These are phyloP conservation scores for Boletus sp. DNA, from an alignment of 768 basidiomycete genomes.

Conservation along the genomic window DNA sequence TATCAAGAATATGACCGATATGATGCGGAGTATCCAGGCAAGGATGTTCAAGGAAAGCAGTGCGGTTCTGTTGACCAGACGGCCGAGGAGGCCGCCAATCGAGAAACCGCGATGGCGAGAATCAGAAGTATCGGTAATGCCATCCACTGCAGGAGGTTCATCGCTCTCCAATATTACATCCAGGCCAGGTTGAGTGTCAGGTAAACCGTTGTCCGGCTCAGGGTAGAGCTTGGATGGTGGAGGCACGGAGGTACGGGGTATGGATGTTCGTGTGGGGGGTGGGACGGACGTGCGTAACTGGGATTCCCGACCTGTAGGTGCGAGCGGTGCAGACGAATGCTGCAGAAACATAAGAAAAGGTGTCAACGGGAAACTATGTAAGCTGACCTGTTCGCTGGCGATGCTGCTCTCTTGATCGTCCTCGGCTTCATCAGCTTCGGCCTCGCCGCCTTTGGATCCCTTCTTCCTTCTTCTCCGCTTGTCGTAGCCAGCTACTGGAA, in stretches of 20 bases:
- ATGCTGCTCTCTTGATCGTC: conserved; percentile 45
- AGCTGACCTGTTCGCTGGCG: conserved; percentile 41
- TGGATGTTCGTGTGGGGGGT: conserved; percentile 35
- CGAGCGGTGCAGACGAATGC: conserved; percentile 25
- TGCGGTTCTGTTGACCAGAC: conserved; percentile 36
- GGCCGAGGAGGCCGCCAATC: conserved; percentile 45
- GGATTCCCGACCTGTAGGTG: conserved; percentile 37
- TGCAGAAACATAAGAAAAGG: conserved; percentile 11
- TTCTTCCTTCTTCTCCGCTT: conserved; percentile 55
- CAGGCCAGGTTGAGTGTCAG: conserved; percentile 50
- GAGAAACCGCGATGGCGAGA: conserved; percentile 34
- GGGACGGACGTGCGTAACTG: conserved; percentile 35
- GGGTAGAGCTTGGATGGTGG: conserved; percentile 30
- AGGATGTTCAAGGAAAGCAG: conserved; percentile 31
- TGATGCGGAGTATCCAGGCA: conserved; percentile 20
- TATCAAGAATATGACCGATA: conserved; percentile 39
- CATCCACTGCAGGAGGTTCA: conserved; percentile 39
- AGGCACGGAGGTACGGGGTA: conserved; percentile 40
- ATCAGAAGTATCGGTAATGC: conserved; percentile 23
- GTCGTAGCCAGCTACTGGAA: conserved; percentile 65
- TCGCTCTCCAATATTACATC: conserved; percentile 65
- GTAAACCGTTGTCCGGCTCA: conserved; percentile 20
- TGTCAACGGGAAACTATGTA: conserved; percentile 18
- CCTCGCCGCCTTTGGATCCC: conserved; percentile 42
- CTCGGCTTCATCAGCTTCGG: conserved; percentile 37